phyloP scores from a whole-genome alignment of 2,329 filamentous ascomycete species.

The Phyllosticta ampelicida region DNA sequence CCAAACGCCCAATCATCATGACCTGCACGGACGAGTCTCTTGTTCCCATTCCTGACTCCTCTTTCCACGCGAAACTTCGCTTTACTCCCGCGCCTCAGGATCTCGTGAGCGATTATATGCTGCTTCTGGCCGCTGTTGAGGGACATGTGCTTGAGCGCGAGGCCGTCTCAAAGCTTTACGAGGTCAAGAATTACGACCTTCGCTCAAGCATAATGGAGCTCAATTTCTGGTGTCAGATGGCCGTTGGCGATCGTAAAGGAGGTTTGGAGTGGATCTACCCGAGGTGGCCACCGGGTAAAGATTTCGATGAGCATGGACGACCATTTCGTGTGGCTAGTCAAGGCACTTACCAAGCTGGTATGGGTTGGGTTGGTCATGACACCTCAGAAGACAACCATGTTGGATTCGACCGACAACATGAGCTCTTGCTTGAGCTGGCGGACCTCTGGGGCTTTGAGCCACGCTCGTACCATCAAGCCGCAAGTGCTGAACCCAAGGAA shows the following conservation, averaged over 20 bases:
- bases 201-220: conserved; percentile 74
- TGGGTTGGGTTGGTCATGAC: conserved; percentile 66
- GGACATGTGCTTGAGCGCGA: conserved; percentile 65
- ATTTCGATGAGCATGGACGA: conserved; percentile 56
- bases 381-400: conserved; percentile 30
- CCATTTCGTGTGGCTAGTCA: conserved; percentile 70
- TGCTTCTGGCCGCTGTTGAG: conserved; percentile 76
- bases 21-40: conserved; percentile 88
- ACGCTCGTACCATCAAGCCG: conserved; percentile 34
- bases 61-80: conserved; percentile 75
- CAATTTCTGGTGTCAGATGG: conserved; percentile 96
- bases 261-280: conserved; percentile 85
- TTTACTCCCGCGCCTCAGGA: conserved; percentile 56
- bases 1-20: conserved; percentile 85
- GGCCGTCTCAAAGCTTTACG: conserved; percentile 60
- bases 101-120: conserved; percentile 66
- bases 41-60: conserved; percentile 63
- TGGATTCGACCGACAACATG: conserved; percentile 44
- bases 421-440: conserved; percentile 55
- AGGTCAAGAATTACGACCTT: conserved; percentile 58
- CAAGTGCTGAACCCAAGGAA: conserved; percentile 24
- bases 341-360: conserved; percentile 63
- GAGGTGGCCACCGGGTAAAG: conserved; percentile 61
- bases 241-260: conserved; percentile 75
- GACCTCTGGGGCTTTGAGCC: conserved; percentile 46